Percentiles rank a stretch among this genome's conserved stretches.
phyloP scores from a whole-genome alignment of 495 filamentous ascomycete species.

The Astrothelium subdiscretum region DNA sequence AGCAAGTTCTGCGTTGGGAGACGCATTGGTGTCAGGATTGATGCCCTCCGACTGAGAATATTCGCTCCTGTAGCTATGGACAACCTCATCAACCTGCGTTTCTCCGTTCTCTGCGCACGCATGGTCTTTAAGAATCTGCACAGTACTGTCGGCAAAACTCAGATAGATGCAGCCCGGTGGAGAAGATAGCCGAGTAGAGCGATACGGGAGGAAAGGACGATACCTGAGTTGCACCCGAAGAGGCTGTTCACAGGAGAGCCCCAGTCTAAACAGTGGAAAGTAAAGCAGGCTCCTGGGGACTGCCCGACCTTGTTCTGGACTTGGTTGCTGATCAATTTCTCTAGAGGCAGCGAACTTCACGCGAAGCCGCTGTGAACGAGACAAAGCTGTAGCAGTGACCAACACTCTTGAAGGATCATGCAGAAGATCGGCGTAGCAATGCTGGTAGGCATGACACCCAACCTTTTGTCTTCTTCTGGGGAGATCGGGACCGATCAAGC shows the following conservation, averaged over 20 bases:
- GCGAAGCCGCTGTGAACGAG: background rate
- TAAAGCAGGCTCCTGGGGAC: background rate
- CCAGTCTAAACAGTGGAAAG: background rate
- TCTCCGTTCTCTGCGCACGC: background rate
- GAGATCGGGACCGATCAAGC: constrained; percentile 2
- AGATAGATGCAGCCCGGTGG: background rate
- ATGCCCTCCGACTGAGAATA: constrained; percentile 1
- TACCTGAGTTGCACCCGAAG: background rate
- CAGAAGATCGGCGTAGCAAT: background rate
- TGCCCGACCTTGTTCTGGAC: too few species aligned
- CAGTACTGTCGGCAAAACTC: background rate
- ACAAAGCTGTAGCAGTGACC: background rate
- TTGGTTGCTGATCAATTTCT: too few species aligned
- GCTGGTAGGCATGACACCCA: background rate
- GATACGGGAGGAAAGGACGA: background rate
- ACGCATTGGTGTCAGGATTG: too few species aligned
- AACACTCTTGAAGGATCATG: background rate
- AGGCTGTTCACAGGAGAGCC: background rate
- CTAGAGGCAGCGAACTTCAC: too few species aligned
- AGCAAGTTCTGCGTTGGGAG: background rate
- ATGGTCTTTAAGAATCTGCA: background rate
- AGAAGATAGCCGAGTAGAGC: background rate
- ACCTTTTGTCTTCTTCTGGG: background rate
- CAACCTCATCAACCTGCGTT: background rate
- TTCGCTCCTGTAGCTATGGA: background rate